phyloP scores from a whole-genome alignment of 768 basidiomycete species.

The Nidularia sp. region DNA sequence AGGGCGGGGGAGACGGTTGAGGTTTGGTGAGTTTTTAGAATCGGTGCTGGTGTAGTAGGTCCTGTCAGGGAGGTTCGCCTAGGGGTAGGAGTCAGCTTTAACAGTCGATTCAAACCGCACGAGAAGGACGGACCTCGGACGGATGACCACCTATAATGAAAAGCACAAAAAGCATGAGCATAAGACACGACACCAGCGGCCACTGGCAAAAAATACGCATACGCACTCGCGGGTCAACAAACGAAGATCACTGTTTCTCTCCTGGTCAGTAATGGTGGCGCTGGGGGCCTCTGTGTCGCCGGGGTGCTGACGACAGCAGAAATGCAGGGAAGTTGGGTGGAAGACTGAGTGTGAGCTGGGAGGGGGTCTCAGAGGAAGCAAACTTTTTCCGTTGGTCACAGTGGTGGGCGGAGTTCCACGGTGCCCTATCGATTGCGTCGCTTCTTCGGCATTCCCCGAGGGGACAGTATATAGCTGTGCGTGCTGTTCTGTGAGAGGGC shows the following conservation, averaged over 20 bases:
- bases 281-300: neutral
- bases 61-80: slow-evolving; percentile 83
- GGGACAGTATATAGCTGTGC: too few relatives aligned
- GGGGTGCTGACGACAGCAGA: neutral
- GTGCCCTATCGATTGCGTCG: too few relatives aligned
- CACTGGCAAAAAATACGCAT: slow-evolving; percentile 9
- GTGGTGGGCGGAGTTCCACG: too few relatives aligned
- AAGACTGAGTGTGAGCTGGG: too few relatives aligned
- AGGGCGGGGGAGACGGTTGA: slow-evolving; percentile 4
- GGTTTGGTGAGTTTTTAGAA: slow-evolving; percentile 5
- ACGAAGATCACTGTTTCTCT: slow-evolving; percentile 78
- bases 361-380: too few relatives aligned
- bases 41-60: slow-evolving; percentile 12
- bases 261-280: slow-evolving; percentile 71
- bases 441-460: too few relatives aligned
- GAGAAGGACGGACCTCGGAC: slow-evolving; percentile 56
- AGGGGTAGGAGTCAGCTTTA: neutral
- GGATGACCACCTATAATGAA: slow-evolving; percentile 62
- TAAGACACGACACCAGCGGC: slow-evolving; percentile 9
- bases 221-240: slow-evolving; percentile 75
- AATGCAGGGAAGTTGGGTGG: neutral
- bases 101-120: neutral
- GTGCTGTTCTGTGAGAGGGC: too few relatives aligned
- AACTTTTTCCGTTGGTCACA: too few relatives aligned
- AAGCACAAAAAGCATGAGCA: slow-evolving; percentile 11